phyloP scores from a whole-genome alignment of 2,329 filamentous ascomycete species.

The Scedosporium minutisporum region DNA sequence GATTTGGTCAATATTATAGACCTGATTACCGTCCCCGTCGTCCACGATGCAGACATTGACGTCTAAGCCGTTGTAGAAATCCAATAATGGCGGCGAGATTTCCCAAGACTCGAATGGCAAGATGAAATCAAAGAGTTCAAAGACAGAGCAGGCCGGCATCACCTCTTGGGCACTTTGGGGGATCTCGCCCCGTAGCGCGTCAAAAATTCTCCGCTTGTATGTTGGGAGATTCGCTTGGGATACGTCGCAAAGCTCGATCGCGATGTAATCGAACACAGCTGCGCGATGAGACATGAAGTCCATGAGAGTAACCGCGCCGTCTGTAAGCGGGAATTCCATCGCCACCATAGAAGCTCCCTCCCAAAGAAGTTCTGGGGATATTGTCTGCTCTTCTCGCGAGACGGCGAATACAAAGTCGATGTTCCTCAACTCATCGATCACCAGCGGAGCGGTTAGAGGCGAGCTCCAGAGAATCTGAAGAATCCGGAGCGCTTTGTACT shows the following conservation, averaged over 20 bases:
- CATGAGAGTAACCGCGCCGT: slow-evolving; percentile 59
- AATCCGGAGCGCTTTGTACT: slow-evolving; percentile 60
- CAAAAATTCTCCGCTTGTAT: slow-evolving; percentile 57
- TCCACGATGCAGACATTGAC: slow-evolving; percentile 51
- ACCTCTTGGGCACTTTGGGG: slow-evolving; percentile 56
- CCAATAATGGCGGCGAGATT: slow-evolving; percentile 40
- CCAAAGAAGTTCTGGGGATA: slow-evolving; percentile 63
- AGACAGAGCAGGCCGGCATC: slow-evolving; percentile 63
- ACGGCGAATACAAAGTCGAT: slow-evolving; percentile 74
- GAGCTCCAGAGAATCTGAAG: slow-evolving; percentile 78
- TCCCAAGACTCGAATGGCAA: slow-evolving; percentile 41
- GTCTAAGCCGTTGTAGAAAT: slow-evolving; percentile 57
- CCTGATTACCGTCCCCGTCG: slow-evolving; percentile 42
- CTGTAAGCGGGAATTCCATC: slow-evolving; percentile 58
- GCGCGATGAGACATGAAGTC: slow-evolving; percentile 72
- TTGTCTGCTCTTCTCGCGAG: slow-evolving; percentile 60
- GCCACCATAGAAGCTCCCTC: slow-evolving; percentile 54
- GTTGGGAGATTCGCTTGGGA: slow-evolving; percentile 61
- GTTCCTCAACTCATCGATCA: slow-evolving; percentile 69
- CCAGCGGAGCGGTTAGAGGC: slow-evolving; percentile 62
- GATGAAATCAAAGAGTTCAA: slow-evolving; percentile 90
- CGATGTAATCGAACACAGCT: slow-evolving; percentile 73
- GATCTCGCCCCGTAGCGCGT: slow-evolving; percentile 70
- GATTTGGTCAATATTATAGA: slow-evolving; percentile 63
- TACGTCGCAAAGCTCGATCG: slow-evolving; percentile 72